Evolutionary conservation across 306 rosid species (phyloP), one percentile per base, ranked within the genome.

Genomic region (Chamaecrista fasciculata): DNA sequence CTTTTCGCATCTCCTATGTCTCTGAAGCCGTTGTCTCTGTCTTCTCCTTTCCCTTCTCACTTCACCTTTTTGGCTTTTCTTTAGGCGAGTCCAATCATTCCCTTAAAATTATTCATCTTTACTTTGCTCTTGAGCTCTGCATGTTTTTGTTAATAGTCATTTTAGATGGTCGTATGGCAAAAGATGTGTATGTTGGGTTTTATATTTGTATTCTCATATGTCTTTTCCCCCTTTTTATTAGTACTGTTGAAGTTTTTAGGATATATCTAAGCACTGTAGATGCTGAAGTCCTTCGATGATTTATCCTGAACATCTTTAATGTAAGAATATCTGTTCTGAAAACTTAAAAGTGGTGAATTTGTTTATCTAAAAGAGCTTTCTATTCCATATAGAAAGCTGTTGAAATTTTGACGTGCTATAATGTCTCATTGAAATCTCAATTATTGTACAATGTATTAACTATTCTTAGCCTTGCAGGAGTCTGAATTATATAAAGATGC

Each of bases 401-500:
- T 33, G 34, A 61, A 26, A 26, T 55, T 50, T 5, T 67, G 11
- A 48, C 39, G 16, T 11, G 48, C 5, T 52, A 34, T 34, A 5
- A 9, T 28, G 12, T 49, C 6, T 19, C 68, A 20, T 43, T 52
- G 36, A 11, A 40, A 31, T 36, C 23, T 15, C 24, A 20, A 20
- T 40, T 51, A 20, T 26, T 53, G 62, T 37, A 37, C n/a, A 21
- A 48, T 71, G 62, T 44, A 33, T 58, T 56, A 36, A n/a, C n/a
- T n/a, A n/a, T n/a, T n/a, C n/a, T 66, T 62, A 24, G 67, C 36
- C 11, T 6, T 63, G 74, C 40, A 66, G 66, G n/a, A 44, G 28
- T 29, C 43, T 60, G 43, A 12, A 24, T 33, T 26, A 2, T 66
- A 3, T n/a, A 66, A 74, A 47, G 76, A 89, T 89, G 96, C 91